Base-by-base conservation (phyloP, 106 monocot genomes). In the Dioscorea alata region DNA sequence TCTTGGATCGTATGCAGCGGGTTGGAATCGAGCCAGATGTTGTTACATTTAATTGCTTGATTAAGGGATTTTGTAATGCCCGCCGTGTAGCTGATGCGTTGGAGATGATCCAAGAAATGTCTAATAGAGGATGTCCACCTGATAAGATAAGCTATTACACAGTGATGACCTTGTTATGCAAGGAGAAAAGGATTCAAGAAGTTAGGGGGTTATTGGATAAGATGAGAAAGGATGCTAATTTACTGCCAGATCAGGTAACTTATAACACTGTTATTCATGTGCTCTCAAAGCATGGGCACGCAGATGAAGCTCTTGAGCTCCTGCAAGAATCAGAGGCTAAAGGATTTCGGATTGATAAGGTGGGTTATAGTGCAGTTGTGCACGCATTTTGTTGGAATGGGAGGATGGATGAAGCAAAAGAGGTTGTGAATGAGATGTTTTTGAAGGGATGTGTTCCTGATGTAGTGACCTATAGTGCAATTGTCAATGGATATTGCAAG, bases 101-200 rank as follows among this genome's bases (percentile, higher is more conserved):
- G 62, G 65, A 74, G 64, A 73, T 93, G 83, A 87, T 99, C 24
- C 32, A 57, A 34, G 83, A 81, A 69, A 99, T 99, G 99, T 65
- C 79, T 20, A 57, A 60, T 56, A 85, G 80, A 24, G 90, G 93
- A 4, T 87, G 74, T 50, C 25, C 60, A 0, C 90, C 93, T 6
- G 99, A 99, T 63, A 93, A 93, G 80, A 76, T 99, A 35, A 93
- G 82, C 61, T 99, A 92, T 52, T 92, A 87, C 61, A 99, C 97
- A 2, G 87, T 99, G 66, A 81, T 90, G 48, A 78, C 57, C 61
- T 88, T 87, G 73, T 74, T 99, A 49, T 99, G 99, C 50, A 93
- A 83, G 65, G 87, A 90, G 77, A 99, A 83, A 57, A 85, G 81
- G 69, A 71, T 87, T 33, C 66, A 25, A 57, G 88, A 94, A 63